Evolutionary conservation across 2,329 filamentous ascomycete genomes (phyloP).

Genomic region (Fusarium sp.): DNA sequence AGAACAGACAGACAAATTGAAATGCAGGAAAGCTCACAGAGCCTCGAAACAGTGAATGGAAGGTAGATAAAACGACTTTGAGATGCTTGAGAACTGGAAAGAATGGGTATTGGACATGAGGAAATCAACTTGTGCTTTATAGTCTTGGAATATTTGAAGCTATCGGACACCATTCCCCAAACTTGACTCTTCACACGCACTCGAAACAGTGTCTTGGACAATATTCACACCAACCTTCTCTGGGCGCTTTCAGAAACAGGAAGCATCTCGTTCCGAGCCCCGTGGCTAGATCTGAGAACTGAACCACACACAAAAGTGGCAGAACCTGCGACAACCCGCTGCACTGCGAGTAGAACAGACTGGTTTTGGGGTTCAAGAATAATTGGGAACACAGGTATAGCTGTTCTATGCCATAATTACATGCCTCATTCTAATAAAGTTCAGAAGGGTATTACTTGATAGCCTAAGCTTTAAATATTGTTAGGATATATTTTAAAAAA

Average conservation of each 20-base stretch:
- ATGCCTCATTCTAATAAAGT: too few relatives aligned
- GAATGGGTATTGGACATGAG: not conserved
- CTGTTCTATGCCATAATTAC: too few relatives aligned
- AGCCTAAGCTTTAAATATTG: too few relatives aligned
- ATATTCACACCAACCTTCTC: not conserved
- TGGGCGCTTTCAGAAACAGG: conserved; percentile 11
- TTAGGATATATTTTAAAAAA: too few relatives aligned
- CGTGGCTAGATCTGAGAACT: not conserved
- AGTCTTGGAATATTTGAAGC: not conserved
- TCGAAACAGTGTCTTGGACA: not conserved
- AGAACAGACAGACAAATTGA: not conserved
- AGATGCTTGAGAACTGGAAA: too few relatives aligned
- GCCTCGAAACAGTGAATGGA: conserved; percentile 5
- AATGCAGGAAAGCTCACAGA: conserved; percentile 1
- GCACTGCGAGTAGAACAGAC: too few relatives aligned
- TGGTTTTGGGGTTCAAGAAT: too few relatives aligned
- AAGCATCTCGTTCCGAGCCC: conserved; percentile 2
- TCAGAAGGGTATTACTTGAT: too few relatives aligned
- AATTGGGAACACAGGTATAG: too few relatives aligned
- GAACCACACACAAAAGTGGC: too few relatives aligned
- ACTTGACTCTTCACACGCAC: not conserved
- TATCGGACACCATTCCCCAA: not conserved
- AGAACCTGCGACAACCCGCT: too few relatives aligned
- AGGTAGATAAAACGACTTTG: not conserved
- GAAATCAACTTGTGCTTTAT: too few relatives aligned